Conservation (phyloP, 2,329 filamentous ascomycete species). For the Epicoccum sorghinum region DNA sequence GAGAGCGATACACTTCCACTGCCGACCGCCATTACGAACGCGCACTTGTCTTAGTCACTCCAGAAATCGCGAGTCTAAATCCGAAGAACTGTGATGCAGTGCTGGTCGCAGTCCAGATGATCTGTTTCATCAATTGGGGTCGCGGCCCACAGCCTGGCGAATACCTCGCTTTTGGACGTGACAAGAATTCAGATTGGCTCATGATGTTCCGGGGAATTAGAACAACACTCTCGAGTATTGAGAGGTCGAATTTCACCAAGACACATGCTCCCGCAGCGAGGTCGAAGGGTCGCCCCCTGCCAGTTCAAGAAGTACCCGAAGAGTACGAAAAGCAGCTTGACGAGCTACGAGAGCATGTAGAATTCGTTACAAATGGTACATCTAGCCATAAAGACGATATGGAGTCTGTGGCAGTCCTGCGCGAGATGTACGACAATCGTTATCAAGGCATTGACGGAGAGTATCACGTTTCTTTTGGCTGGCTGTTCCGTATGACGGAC, state of each 20-base stretch:
- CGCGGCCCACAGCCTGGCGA: constrained; percentile 35
- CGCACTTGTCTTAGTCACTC: constrained; percentile 28
- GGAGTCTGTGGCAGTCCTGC: constrained; percentile 21
- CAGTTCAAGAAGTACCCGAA: constrained; percentile 11
- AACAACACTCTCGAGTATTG: constrained; percentile 26
- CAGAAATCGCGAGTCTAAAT: constrained; percentile 26
- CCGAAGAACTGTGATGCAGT: constrained; percentile 33
- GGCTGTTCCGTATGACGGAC: constrained; percentile 35
- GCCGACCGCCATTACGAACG: constrained; percentile 31
- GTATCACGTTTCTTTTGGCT: constrained; percentile 34
- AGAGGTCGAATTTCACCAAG: constrained; percentile 9
- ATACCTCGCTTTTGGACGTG: constrained; percentile 37
- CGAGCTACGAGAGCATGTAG: constrained; percentile 23
- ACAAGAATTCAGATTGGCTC: constrained; percentile 37
- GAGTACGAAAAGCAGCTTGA: constrained; percentile 28
- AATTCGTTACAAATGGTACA: constrained; percentile 7
- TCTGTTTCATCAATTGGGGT: constrained; percentile 34
- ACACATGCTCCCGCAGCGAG: constrained; percentile 14
- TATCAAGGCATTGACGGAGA: constrained; percentile 31
- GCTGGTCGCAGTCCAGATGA: constrained; percentile 29
- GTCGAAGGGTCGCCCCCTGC: constrained; percentile 20
- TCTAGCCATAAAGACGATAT: constrained; percentile 12
- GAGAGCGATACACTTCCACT: constrained; percentile 23
- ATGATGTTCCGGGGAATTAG: constrained; percentile 39
- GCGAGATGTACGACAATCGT: constrained; percentile 29